These are phyloP conservation scores for Didymellaceae sp. DNA, from an alignment of 2,329 filamentous ascomycete genomes.

Conservation along the genomic window DNA sequence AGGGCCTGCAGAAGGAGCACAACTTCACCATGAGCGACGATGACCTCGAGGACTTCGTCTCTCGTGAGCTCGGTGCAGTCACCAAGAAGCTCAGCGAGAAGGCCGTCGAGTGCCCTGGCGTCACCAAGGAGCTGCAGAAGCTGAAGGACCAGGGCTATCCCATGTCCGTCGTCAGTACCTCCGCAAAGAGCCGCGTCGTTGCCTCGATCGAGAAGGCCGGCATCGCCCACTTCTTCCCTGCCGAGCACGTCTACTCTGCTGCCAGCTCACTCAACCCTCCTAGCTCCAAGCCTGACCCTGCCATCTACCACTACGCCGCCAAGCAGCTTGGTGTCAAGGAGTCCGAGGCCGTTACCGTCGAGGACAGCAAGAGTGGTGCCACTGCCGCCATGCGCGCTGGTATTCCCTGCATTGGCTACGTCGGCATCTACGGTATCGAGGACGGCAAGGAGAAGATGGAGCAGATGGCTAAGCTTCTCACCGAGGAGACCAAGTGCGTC, in stretches of 20 bases:
- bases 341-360: conserved; percentile 77
- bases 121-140: conserved; percentile 70
- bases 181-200: conserved; percentile 76
- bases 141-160: conserved; percentile 71
- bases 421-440: conserved; percentile 66
- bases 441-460: conserved; percentile 52
- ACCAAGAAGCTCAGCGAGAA: conserved; percentile 77
- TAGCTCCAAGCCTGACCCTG: conserved; percentile 90
- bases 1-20: conserved; percentile 75
- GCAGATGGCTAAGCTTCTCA: conserved; percentile 58
- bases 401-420: conserved; percentile 84
- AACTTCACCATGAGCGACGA: conserved; percentile 71
- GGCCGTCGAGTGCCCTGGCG: conserved; percentile 72
- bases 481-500: conserved; percentile 55
- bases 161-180: conserved; percentile 81
- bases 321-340: conserved; percentile 74
- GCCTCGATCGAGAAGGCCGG: conserved; percentile 80
- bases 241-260: conserved; percentile 78
- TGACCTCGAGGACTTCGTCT: conserved; percentile 77
- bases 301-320: conserved; percentile 82
- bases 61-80: conserved; percentile 79
- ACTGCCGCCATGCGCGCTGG: conserved; percentile 77
- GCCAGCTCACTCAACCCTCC: conserved; percentile 78
- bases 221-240: conserved; percentile 80
- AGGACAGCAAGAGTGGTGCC: conserved; percentile 88